These are phyloP conservation scores for Dryas integrifolia DNA, from an alignment of 331 rosid species.

Conservation along the genomic window DNA sequence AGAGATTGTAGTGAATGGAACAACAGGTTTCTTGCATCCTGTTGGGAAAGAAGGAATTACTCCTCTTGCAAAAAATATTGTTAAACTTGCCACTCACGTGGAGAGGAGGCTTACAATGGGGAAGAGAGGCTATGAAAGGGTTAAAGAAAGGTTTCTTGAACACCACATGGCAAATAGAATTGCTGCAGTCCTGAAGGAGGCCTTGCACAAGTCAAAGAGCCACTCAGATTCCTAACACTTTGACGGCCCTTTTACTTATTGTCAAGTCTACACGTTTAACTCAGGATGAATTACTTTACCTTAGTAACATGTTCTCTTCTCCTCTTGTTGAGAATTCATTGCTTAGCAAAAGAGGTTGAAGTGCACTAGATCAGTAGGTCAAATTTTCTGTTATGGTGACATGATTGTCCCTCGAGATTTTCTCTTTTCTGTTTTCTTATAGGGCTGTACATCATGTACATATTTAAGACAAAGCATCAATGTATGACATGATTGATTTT, in stretches of 20 bases:
- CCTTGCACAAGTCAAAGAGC: constrained; percentile 20
- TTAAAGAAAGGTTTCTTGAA: constrained; percentile 29
- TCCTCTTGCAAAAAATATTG: constrained; percentile 33
- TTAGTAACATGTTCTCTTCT: background rate
- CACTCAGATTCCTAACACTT: constrained; percentile 24
- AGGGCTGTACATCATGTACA: constrained; percentile 31
- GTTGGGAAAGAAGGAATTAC: constrained; percentile 33
- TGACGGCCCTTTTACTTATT: background rate
- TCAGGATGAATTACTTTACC: background rate
- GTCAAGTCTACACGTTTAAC: constrained; percentile 6
- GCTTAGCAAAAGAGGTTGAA: background rate
- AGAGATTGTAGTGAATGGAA: constrained; percentile 39
- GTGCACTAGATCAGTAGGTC: background rate
- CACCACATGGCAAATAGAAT: constrained; percentile 32
- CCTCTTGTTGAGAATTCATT: background rate
- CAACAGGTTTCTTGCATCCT: constrained; percentile 39
- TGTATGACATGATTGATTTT: background rate
- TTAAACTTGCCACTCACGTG: constrained; percentile 36
- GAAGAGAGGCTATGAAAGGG: constrained; percentile 39
- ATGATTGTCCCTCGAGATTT: constrained; percentile 5
- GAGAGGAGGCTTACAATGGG: constrained; percentile 46
- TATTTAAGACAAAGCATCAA: background rate
- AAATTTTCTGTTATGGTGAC: background rate
- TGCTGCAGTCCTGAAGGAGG: constrained; percentile 24
- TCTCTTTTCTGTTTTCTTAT: background rate